These are phyloP conservation scores for Rhizophagus prolifer DNA, from an alignment of 192 early-diverging fungal genomes.

Conservation along the genomic window DNA sequence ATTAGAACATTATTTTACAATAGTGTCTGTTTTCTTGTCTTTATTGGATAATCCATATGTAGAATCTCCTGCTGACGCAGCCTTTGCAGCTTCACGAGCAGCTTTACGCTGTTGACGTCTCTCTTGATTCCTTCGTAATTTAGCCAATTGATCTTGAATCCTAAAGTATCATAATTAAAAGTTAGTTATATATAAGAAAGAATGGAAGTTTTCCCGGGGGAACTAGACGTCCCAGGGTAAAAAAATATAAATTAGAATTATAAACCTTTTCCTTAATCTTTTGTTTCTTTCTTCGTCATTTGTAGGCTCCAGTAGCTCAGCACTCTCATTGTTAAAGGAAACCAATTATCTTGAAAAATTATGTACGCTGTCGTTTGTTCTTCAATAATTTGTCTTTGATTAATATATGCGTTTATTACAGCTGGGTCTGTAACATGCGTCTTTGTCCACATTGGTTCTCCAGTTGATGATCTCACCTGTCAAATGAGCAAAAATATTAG, in stretches of 20 bases:
- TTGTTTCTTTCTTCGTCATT: conserved; percentile 60
- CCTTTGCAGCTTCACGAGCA: conserved; percentile 48
- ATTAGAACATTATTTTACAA: conserved; percentile 32
- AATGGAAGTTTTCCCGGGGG: no score
- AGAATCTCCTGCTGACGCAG: conserved; percentile 38
- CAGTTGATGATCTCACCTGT: conserved; percentile 51
- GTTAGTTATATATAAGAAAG: background rate
- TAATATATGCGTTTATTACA: conserved; percentile 88
- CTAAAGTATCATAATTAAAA: conserved; percentile 34
- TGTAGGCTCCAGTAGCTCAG: conserved; percentile 52
- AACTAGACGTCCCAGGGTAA: no score
- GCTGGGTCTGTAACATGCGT: conserved; percentile 79
- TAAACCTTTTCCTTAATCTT: conserved; percentile 46
- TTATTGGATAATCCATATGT: conserved; percentile 26
- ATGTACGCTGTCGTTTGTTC: conserved; percentile 48
- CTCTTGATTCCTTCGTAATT: conserved; percentile 66
- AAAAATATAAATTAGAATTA: background rate
- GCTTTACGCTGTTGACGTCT: conserved; percentile 53
- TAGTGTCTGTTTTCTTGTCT: conserved; percentile 65
- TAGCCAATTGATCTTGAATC: conserved; percentile 61
- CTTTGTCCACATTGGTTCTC: conserved; percentile 71
- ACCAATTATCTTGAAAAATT: background rate
- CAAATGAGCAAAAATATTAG: background rate
- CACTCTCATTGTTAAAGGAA: conserved; percentile 20
- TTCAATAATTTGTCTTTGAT: conserved; percentile 82